These are phyloP conservation scores for Euphorbia pulcherrima DNA, from an alignment of 345 rosid species.

Conservation along the genomic window DNA sequence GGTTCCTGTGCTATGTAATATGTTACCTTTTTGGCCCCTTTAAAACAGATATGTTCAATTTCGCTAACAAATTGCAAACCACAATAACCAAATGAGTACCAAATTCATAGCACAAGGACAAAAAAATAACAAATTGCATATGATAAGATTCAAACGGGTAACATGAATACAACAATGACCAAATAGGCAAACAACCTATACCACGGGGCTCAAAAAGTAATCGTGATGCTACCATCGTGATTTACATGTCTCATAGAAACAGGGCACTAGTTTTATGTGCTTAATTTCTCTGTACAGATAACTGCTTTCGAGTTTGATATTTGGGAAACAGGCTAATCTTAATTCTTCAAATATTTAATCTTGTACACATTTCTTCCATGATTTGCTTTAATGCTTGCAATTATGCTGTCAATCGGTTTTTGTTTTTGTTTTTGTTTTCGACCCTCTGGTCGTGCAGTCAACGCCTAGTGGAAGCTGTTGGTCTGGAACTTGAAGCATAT, in stretches of 20 bases:
- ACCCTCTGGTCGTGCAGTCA: slow-evolving; percentile 14
- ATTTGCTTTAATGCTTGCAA: too few species aligned
- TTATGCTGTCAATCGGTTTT: neutral
- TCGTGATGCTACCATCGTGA: neutral
- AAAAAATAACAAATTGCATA: too few species aligned
- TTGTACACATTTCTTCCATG: neutral
- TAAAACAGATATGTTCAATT: too few species aligned
- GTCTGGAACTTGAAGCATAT: slow-evolving; percentile 28
- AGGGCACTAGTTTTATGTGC: neutral
- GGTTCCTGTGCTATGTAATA: too few species aligned
- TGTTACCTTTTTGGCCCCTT: too few species aligned
- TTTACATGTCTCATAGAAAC: neutral
- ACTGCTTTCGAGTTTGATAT: neutral
- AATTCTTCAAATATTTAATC: neutral
- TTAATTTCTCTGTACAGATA: neutral
- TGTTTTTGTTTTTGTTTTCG: neutral
- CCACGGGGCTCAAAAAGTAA: too few species aligned
- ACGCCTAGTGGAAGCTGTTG: slow-evolving; percentile 18
- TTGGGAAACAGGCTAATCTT: neutral
- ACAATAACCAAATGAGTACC: too few species aligned
- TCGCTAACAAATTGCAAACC: too few species aligned
- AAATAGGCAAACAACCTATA: too few species aligned
- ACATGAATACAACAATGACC: too few species aligned
- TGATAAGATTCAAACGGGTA: too few species aligned
- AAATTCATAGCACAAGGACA: too few species aligned